A percentile compares a stretch with the other conserved stretches of the same genome.
These are phyloP conservation scores for Capronia americana DNA, from an alignment of 2,329 filamentous ascomycete genomes.

Conservation along the genomic window DNA sequence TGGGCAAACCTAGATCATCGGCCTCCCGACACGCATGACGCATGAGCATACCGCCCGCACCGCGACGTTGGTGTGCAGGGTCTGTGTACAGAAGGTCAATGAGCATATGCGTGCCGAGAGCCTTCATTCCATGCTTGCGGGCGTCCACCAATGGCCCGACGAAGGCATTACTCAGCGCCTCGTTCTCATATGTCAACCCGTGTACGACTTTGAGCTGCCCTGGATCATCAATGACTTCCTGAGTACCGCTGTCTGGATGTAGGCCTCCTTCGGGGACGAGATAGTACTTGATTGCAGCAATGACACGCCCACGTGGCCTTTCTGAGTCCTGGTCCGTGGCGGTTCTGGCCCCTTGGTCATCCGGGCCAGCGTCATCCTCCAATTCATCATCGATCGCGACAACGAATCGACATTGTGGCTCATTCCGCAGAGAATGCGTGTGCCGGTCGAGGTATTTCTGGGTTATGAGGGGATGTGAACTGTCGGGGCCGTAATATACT, in stretches of 20 bases:
- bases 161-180: slow-evolving; percentile 7
- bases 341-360: not conserved
- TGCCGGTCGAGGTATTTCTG: slow-evolving; percentile 24
- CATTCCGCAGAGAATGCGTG: slow-evolving; percentile 11
- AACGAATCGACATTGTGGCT: slow-evolving; percentile 10
- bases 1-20: slow-evolving; percentile 18
- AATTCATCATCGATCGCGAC: slow-evolving; percentile 21
- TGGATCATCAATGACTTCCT: slow-evolving; percentile 16
- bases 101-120: slow-evolving; percentile 21
- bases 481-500: slow-evolving; percentile 23
- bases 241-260: slow-evolving; percentile 1
- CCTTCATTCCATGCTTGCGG: not conserved
- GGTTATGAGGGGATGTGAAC: slow-evolving; percentile 10
- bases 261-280: slow-evolving; percentile 5
- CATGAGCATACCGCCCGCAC: slow-evolving; percentile 32
- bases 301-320: slow-evolving; percentile 9
- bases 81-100: slow-evolving; percentile 31
- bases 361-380: not conserved
- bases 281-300: slow-evolving; percentile 30
- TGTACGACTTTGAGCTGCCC: not conserved
- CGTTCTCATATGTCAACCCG: slow-evolving; percentile 17
- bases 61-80: slow-evolving; percentile 27
- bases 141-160: slow-evolving; percentile 11
- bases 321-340: not conserved
- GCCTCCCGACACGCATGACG: slow-evolving; percentile 20